phyloP scores from a whole-genome alignment of 768 basidiomycete species.

The Trametes cingulata region DNA sequence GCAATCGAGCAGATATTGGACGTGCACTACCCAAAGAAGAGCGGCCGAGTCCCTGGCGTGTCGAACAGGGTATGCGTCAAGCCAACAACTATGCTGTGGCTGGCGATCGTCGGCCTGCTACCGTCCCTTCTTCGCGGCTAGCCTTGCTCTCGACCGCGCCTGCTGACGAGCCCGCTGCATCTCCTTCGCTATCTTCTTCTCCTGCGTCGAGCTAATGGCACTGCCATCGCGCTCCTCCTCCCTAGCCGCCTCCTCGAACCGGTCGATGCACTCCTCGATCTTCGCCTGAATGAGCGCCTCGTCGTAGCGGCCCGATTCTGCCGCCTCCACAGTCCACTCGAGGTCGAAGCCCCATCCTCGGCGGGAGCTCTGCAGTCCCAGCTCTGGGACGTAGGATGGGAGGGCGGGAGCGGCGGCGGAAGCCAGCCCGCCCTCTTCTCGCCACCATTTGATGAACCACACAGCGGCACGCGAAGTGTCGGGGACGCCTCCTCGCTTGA shows the following conservation, averaged over 20 bases:
- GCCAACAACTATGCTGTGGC: neutral
- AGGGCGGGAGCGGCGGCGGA: constrained; percentile 31
- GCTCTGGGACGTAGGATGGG: neutral
- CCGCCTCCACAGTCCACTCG: constrained; percentile 37
- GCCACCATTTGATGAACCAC: constrained; percentile 89
- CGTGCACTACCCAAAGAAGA: no score
- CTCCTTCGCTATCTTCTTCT: constrained; percentile 56
- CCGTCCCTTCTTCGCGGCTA: constrained; percentile 24
- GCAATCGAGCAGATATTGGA: no score
- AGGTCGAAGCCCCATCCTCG: constrained; percentile 88
- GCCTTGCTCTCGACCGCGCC: constrained; percentile 34
- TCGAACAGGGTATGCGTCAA: no score
- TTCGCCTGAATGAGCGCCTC: constrained; percentile 50
- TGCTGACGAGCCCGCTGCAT: constrained; percentile 42
- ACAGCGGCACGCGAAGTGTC: constrained; percentile 72
- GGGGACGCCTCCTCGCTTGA: constrained; percentile 70
- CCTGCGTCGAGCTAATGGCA: constrained; percentile 68
- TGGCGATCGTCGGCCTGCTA: neutral
- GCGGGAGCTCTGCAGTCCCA: constrained; percentile 26
- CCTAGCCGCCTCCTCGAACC: constrained; percentile 45
- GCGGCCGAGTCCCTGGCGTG: no score
- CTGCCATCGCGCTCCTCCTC: constrained; percentile 55
- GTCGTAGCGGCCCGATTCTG: constrained; percentile 25
- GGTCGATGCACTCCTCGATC: constrained; percentile 73
- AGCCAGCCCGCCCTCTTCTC: constrained; percentile 67